Percentiles rank a stretch among this genome's conserved stretches.
phyloP scores from a whole-genome alignment of 179 eudicot genomes.

The Corrigiola litoralis region DNA sequence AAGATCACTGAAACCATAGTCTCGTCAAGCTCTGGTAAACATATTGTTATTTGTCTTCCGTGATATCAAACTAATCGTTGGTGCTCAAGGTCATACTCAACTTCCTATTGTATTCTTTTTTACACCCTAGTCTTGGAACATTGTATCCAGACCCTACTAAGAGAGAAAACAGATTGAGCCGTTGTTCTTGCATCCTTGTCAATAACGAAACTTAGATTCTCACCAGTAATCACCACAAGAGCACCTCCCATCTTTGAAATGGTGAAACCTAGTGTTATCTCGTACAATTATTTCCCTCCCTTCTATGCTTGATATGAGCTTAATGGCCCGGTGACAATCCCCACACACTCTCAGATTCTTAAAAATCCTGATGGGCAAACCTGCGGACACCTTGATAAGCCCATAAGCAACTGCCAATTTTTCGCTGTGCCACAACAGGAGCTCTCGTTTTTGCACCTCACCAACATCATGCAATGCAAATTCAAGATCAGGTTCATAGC shows the following conservation, averaged over 20 bases:
- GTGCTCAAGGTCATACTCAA: no score
- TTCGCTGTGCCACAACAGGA: constrained; percentile 67
- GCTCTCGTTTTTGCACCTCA: constrained; percentile 49
- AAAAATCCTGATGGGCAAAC: constrained; percentile 51
- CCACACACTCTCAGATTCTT: constrained; percentile 72
- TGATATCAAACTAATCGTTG: no score
- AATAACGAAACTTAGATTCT: no score
- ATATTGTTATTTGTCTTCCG: no score
- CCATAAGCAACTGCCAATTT: constrained; percentile 80
- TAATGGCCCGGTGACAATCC: constrained; percentile 66
- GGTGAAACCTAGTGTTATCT: constrained; percentile 73
- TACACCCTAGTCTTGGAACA: no score
- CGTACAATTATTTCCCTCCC: constrained; percentile 66
- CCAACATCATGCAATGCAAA: constrained; percentile 57
- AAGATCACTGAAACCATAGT: no score
- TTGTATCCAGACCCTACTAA: no score
- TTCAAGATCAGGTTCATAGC: constrained; percentile 54
- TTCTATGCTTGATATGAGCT: constrained; percentile 59
- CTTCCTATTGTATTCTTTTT: no score
- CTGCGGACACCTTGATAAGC: constrained; percentile 37
- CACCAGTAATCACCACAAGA: constrained; percentile 86
- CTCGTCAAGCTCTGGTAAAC: no score
- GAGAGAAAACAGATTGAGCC: no score
- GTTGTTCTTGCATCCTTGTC: no score
- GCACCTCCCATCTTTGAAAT: constrained; percentile 62